Evolutionary conservation across 768 basidiomycete genomes (phyloP).

Genomic region (Mycena olivaceomarginata): DNA sequence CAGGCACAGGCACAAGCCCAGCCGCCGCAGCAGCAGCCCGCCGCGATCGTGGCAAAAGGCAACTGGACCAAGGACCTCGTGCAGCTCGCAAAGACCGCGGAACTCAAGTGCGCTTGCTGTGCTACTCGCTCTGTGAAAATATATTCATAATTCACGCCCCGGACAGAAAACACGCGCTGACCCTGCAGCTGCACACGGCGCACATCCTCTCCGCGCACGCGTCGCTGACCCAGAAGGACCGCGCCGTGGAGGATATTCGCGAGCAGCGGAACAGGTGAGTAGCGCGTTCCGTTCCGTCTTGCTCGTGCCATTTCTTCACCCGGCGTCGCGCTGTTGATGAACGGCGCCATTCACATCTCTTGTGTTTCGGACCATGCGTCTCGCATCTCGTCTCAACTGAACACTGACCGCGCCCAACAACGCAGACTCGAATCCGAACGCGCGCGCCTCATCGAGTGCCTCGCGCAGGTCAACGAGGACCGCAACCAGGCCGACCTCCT

Average conservation of each 20-base stretch:
- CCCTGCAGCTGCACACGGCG: slow-evolving; percentile 90
- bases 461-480: slow-evolving; percentile 86
- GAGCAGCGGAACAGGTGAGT: slow-evolving; percentile 91
- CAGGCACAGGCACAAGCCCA: neutral
- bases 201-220: slow-evolving; percentile 92
- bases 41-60: slow-evolving; percentile 75
- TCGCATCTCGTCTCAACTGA: no score
- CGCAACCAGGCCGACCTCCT: slow-evolving; percentile 85
- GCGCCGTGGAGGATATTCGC: slow-evolving; percentile 85
- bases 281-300: neutral
- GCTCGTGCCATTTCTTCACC: neutral
- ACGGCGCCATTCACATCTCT: no score
- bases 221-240: slow-evolving; percentile 85
- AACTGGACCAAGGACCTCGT: slow-evolving; percentile 94
- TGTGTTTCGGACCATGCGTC: no score
- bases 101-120: slow-evolving; percentile 80
- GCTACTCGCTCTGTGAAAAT: neutral
- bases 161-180: slow-evolving; percentile 78
- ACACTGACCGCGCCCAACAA: neutral
- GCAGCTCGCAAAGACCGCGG: slow-evolving; percentile 90
- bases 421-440: slow-evolving; percentile 88
- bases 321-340: neutral
- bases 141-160: neutral
- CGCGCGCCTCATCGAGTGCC: slow-evolving; percentile 76
- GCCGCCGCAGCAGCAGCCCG: slow-evolving; percentile 27